Evolutionary conservation across 106 monocot genomes (phyloP), one percentile per base, ranked within the genome.

Genomic region (Apostasia ramifera): DNA sequence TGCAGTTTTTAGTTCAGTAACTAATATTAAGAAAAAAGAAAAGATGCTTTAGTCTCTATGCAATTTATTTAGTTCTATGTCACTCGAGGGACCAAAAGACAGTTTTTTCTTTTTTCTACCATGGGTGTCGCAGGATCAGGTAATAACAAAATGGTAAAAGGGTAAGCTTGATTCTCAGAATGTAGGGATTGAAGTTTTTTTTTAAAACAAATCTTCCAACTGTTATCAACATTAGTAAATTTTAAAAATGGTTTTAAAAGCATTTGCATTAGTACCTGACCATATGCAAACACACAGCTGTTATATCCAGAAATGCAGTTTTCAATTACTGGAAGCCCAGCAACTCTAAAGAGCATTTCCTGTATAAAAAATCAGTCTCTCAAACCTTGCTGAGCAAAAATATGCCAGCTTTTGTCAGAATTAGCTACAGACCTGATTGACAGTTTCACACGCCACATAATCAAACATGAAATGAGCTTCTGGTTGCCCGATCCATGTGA

Each of bases 231-330:
- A 26, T 26, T 26, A 26, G 26, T 26, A 26, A 26, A 26, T 26
- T 26, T 26, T 26, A 65, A 63, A 63, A 2, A 12, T 15, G 47
- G 5, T 44, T 62, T 45, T n/a, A 2, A 1, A 65, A 49, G 47
- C 7, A 47, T 47, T 47, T 65, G 48, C 26, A 4, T 14, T 49
- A 15, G 15, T 76, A 95, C 95, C 86, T 95, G 95, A 3, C 91
- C 95, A 81, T 91, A 95, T 63, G 95, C 95, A 84, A 95, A 95
- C 66, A 95, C 82, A 66, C 95, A 95, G 54, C 95, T 91, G 63
- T 95, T 95, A 82, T 95, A 95, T 51, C 95, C 95, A 59, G 95
- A 91, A 74, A 95, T 84, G 61, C 95, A 95, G 73, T 95, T 95
- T 75, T 95, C 95, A 64, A 95, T 86, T 86, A 95, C 89, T 13